A percentile compares a stretch with the other conserved stretches of the same genome.
These are phyloP conservation scores for Limtongozyma cylindracea DNA, from an alignment of 805 yeast species.

Conservation along the genomic window DNA sequence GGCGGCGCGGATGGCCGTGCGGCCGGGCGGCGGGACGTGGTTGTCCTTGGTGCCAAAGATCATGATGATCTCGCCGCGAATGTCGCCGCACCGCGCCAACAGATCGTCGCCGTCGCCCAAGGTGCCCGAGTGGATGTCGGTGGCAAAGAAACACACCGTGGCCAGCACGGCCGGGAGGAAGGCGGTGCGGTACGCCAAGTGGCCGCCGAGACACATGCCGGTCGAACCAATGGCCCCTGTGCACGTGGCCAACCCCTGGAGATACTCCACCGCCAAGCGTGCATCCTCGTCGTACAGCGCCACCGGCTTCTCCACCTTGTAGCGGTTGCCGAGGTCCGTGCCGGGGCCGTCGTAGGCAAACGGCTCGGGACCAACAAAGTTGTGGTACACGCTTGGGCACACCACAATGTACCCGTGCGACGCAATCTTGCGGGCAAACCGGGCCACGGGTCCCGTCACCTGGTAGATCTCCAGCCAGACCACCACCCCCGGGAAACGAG, in stretches of 20 bases:
- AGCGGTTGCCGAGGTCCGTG: slow-evolving; percentile 48
- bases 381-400: slow-evolving; percentile 64
- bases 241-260: slow-evolving; percentile 29
- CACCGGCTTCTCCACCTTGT: slow-evolving; percentile 40
- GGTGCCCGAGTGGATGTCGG: slow-evolving; percentile 49
- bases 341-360: slow-evolving; percentile 48
- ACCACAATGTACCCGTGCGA: slow-evolving; percentile 59
- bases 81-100: slow-evolving; percentile 24
- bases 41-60: slow-evolving; percentile 61
- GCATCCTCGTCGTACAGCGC: slow-evolving; percentile 59
- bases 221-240: slow-evolving; percentile 59
- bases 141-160: slow-evolving; percentile 54
- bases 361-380: slow-evolving; percentile 37
- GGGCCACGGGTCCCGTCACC: slow-evolving; percentile 58
- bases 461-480: slow-evolving; percentile 67
- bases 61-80: slow-evolving; percentile 33
- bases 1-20: slow-evolving; percentile 40
- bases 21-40: slow-evolving; percentile 58
- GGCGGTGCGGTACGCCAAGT: slow-evolving; percentile 46
- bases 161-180: slow-evolving; percentile 40
- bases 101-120: slow-evolving; percentile 55
- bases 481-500: slow-evolving; percentile 59
- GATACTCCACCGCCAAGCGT: slow-evolving; percentile 33
- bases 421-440: slow-evolving; percentile 59
- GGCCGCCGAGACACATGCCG: slow-evolving; percentile 79